Conservation (phyloP, 1,284 basidiomycete species). For the Spongispora temasekensis region DNA sequence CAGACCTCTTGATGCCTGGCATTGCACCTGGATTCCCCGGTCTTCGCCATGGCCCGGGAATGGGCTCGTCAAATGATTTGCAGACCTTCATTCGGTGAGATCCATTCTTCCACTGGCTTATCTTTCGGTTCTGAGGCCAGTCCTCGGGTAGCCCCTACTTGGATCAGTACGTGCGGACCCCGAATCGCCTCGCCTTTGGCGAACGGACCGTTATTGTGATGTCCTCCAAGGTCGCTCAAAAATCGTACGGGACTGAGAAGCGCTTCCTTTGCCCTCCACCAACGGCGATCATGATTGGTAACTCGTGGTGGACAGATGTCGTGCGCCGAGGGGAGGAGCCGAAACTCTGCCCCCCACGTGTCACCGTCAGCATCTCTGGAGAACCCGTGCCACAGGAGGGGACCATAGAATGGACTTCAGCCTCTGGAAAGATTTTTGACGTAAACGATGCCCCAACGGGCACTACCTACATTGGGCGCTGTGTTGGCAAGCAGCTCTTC, state of each 20-base stretch:
- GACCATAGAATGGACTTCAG: constrained; percentile 82
- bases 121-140: constrained; percentile 16
- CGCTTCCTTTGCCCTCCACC: constrained; percentile 97
- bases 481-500: constrained; percentile 88
- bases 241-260: constrained; percentile 96
- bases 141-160: constrained; percentile 63
- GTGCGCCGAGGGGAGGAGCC: constrained; percentile 71
- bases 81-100: constrained; percentile 77
- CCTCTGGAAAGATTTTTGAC: constrained; percentile 81
- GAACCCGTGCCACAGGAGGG: constrained; percentile 83
- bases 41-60: constrained; percentile 60
- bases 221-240: constrained; percentile 96
- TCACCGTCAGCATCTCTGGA: constrained; percentile 90
- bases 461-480: constrained; percentile 83
- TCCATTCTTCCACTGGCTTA: constrained; percentile 12
- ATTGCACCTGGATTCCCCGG: constrained; percentile 64
- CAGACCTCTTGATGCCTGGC: constrained; percentile 59
- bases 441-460: constrained; percentile 76
- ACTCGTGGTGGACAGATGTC: constrained; percentile 90
- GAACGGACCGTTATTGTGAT: constrained; percentile 94
- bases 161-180: constrained; percentile 81
- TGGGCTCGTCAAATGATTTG: constrained; percentile 66
- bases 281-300: constrained; percentile 91
- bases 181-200: constrained; percentile 87
- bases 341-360: constrained; percentile 75